Percentiles rank a stretch among this genome's conserved stretches.
phyloP scores from a whole-genome alignment of 768 basidiomycete species.

The Harrya chromipes region DNA sequence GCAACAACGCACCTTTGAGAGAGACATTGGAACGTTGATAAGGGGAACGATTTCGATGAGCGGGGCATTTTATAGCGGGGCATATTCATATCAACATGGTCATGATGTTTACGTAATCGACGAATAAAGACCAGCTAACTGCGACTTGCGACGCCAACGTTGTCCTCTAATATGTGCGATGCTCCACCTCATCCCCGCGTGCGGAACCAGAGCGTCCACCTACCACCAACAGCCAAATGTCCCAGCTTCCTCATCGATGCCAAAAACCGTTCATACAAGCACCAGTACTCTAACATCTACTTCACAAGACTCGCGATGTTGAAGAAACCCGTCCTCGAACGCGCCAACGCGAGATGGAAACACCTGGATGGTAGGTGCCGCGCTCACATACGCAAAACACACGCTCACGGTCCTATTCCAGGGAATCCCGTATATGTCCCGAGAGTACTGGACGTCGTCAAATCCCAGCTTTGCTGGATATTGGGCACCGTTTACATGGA shows the following conservation, averaged over 20 bases:
- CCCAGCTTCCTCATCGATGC: conserved; percentile 44
- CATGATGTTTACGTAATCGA: too few species aligned
- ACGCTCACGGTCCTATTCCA: conserved; percentile 29
- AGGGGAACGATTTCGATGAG: conserved; percentile 3
- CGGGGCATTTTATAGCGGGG: too few species aligned
- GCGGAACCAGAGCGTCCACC: conserved; percentile 28
- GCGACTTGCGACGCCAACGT: too few species aligned
- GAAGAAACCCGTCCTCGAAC: conserved; percentile 43
- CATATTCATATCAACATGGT: background rate
- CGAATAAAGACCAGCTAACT: too few species aligned
- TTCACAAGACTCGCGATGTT: conserved; percentile 56
- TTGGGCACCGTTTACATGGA: conserved; percentile 98
- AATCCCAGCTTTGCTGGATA: conserved; percentile 84
- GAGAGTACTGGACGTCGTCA: conserved; percentile 82
- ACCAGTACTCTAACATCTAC: conserved; percentile 75
- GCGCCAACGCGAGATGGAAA: conserved; percentile 52
- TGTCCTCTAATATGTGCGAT: too few species aligned
- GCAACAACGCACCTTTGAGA: conserved; percentile 49
- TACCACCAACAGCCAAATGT: conserved; percentile 27
- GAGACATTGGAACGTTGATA: conserved; percentile 42
- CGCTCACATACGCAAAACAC: background rate
- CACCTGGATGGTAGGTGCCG: conserved; percentile 37
- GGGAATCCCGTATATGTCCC: conserved; percentile 70
- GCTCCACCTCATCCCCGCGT: background rate
- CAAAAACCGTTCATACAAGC: conserved; percentile 52